Evolutionary conservation across 2,329 filamentous ascomycete species (phyloP).

Genomic region (Neoscytalidium dimidiatum): DNA sequence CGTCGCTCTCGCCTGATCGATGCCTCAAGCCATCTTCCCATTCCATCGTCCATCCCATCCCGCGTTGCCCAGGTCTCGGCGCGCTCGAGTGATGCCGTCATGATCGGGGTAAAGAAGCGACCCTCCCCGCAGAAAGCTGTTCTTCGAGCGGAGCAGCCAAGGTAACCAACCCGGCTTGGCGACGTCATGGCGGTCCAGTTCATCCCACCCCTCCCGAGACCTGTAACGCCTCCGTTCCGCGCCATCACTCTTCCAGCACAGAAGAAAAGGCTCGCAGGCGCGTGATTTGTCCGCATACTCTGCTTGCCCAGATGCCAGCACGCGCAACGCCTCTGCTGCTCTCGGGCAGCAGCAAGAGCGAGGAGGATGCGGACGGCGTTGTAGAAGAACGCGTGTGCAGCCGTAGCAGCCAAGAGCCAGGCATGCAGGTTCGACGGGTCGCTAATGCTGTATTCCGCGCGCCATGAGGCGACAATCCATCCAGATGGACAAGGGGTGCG

Average conservation of each 20-base stretch:
- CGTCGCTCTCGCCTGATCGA: neutral
- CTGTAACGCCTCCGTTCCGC: neutral
- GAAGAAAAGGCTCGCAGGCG: neutral
- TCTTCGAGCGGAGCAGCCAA: neutral
- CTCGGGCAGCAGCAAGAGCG: neutral
- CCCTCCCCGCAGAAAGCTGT: neutral
- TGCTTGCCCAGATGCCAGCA: neutral
- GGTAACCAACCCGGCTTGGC: neutral
- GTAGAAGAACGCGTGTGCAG: neutral
- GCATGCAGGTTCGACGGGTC: neutral
- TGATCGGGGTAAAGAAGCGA: neutral
- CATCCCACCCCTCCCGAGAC: neutral
- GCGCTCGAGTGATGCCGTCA: slow-evolving; percentile 5
- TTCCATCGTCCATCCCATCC: neutral
- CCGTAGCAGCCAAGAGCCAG: neutral
- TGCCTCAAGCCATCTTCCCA: neutral
- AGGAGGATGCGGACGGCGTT: neutral
- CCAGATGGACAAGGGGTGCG: neutral
- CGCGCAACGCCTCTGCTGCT: neutral
- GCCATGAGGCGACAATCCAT: slow-evolving; percentile 1
- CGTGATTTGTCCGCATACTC: neutral
- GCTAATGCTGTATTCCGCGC: neutral
- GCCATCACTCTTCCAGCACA: neutral
- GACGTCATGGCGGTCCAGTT: neutral
- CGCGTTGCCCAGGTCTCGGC: neutral